Base-by-base conservation (phyloP, 2,329 filamentous ascomycete genomes). In the Colletotrichum godetiae region DNA sequence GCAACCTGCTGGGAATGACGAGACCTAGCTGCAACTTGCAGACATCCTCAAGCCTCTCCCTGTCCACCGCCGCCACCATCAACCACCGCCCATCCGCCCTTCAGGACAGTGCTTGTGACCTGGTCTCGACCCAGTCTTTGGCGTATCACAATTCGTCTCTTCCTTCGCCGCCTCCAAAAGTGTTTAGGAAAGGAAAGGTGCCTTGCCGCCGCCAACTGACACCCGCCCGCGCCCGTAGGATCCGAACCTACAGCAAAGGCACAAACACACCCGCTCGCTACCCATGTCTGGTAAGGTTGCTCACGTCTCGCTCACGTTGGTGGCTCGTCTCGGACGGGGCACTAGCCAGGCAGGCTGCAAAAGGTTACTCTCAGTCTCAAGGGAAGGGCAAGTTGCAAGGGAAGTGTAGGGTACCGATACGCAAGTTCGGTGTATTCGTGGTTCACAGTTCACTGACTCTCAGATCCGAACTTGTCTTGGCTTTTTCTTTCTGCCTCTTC, bases 71-170 rank as follows among this genome's bases (percentile, higher is more conserved):
- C 60, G 60, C 61, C 61, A 37, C 61, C 31, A 13, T 24, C 22
- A 29, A 35, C 70, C 67, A 58, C 67, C 53, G 35, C 37, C 35
- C 19, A 19, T 62, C 42, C 53, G 24, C 35, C 27, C 35, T 55
- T 46, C 33, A 42, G n/a, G 22, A 37, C 7, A 29, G 60, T 63
- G 60, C 70, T 73, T 73, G 70, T 70, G 70, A 73, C 70, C 66
- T 56, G 13, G 59, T 66, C 60, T 46, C 67, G 35, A 58, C 59
- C 29, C 52, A 49, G 42, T 15, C 24, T 46, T 49, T 59, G 68
- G 55, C 61, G 62, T 49, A 56, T 67, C 68, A 61, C 55, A 59
- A 56, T 42, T 42, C 55, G 58, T 53, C 70, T 46, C 33, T 70
- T 70, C 42, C 29, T n/a, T 49, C 46, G 49, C 42, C 42, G 58